Conservation (phyloP, 441 rosid species). For the Daphne laureola region DNA sequence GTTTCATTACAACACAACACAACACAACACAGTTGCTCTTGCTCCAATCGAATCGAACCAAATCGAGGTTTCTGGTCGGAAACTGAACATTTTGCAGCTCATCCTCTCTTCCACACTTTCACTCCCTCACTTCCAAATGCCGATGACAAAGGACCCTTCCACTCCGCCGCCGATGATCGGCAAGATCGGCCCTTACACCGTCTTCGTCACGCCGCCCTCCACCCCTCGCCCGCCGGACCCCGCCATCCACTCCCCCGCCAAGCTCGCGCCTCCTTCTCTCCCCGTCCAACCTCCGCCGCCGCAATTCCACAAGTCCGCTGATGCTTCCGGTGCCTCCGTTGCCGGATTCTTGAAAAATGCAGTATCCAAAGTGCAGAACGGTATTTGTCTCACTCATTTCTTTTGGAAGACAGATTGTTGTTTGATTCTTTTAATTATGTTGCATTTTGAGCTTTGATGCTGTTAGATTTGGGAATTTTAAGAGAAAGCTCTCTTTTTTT, state of each 20-base stretch:
- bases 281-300: slow-evolving; percentile 73
- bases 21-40: too few species aligned
- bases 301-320: slow-evolving; percentile 39
- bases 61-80: background rate
- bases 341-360: slow-evolving; percentile 70
- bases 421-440: background rate
- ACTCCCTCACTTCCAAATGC: slow-evolving; percentile 31
- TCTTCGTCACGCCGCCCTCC: slow-evolving; percentile 88
- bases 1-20: too few species aligned
- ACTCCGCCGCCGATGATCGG: slow-evolving; percentile 90
- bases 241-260: slow-evolving; percentile 32
- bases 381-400: slow-evolving; percentile 21
- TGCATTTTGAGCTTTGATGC: background rate
- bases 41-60: background rate
- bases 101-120: slow-evolving; percentile 5
- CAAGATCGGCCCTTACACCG: slow-evolving; percentile 96
- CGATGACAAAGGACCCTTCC: slow-evolving; percentile 58
- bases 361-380: slow-evolving; percentile 62
- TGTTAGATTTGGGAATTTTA: background rate
- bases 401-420: slow-evolving; percentile 3
- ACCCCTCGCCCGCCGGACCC: slow-evolving; percentile 55
- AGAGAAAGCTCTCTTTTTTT: too few species aligned
- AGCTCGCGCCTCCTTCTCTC: slow-evolving; percentile 48
- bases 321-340: slow-evolving; percentile 36
- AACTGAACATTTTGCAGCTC: background rate